These are phyloP conservation scores for Diaporthe longicolla DNA, from an alignment of 2,329 filamentous ascomycete species.

Conservation along the genomic window DNA sequence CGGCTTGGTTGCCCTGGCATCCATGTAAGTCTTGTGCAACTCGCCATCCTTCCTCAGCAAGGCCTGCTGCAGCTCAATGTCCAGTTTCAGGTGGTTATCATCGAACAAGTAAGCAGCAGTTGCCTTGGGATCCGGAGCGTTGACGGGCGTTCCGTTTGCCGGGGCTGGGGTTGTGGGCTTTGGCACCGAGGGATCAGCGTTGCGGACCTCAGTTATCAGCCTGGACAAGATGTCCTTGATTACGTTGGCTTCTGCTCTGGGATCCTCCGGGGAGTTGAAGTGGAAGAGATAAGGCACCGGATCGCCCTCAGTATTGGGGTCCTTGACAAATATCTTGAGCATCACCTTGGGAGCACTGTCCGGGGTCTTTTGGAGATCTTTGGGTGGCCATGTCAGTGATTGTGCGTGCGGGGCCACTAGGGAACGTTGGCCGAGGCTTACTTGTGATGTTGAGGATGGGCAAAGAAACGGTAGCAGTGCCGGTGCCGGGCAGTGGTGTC, in stretches of 20 bases:
- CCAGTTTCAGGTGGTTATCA: conserved; percentile 80
- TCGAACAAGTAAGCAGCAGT: conserved; percentile 83
- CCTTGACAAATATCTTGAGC: conserved; percentile 89
- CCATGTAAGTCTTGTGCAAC: conserved; percentile 88
- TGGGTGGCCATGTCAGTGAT: conserved; percentile 41
- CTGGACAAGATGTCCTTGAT: conserved; percentile 87
- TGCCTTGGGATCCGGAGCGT: conserved; percentile 83
- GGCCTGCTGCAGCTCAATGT: conserved; percentile 88
- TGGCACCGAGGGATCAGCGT: conserved; percentile 64
- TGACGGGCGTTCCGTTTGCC: conserved; percentile 55
- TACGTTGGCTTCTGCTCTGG: conserved; percentile 85
- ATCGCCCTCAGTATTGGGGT: conserved; percentile 66
- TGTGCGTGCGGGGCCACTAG: too few relatives aligned
- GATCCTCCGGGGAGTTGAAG: conserved; percentile 83
- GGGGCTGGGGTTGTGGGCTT: conserved; percentile 58
- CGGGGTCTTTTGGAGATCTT: conserved; percentile 95
- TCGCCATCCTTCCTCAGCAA: conserved; percentile 84
- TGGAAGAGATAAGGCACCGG: conserved; percentile 85
- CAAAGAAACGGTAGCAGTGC: conserved; percentile 77
- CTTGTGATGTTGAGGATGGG: conserved; percentile 84
- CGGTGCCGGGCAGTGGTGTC: conserved; percentile 77
- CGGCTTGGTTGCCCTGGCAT: conserved; percentile 86
- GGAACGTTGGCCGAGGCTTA: conserved; percentile 58
- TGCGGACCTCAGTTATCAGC: conserved; percentile 80
- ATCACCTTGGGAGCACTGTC: conserved; percentile 91